Conservation (phyloP, 2,329 filamentous ascomycete genomes). For the Pyrenochaeta sp. region DNA sequence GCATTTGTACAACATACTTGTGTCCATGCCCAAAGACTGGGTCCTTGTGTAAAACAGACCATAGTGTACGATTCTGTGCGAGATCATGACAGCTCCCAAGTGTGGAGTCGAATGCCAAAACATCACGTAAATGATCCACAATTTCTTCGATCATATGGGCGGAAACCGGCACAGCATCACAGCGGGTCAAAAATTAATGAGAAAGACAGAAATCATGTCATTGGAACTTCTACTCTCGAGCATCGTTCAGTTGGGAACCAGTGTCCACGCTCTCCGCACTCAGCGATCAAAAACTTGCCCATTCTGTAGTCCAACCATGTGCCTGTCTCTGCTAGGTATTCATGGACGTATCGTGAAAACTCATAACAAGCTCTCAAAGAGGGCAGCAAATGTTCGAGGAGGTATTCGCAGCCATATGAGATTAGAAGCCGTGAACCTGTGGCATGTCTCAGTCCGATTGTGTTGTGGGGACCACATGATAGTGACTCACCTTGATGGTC, state of each 20-base stretch:
- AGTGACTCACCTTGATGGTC: constrained; percentile 82
- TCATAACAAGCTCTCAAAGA: not conserved
- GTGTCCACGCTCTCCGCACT: not conserved
- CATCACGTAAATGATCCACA: too few species aligned
- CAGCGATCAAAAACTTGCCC: not conserved
- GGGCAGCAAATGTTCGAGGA: not conserved
- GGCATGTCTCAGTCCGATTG: not conserved
- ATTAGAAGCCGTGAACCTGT: constrained; percentile 49
- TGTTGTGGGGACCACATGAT: not conserved
- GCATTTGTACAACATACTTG: constrained; percentile 26
- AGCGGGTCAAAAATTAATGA: not conserved
- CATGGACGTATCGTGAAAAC: not conserved
- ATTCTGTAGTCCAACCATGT: not conserved
- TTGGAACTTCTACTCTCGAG: constrained; percentile 5
- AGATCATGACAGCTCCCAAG: too few species aligned
- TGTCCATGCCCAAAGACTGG: constrained; percentile 6
- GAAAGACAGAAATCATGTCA: constrained; percentile 1
- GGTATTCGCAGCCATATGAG: not conserved
- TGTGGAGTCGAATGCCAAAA: too few species aligned
- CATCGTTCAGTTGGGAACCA: constrained; percentile 1
- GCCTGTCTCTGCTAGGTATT: not conserved
- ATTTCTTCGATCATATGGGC: not conserved
- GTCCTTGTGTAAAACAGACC: too few species aligned
- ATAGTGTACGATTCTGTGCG: too few species aligned
- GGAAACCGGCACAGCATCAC: not conserved